These are phyloP conservation scores for Fusarium sp. DNA, from an alignment of 2,329 filamentous ascomycete genomes.

Conservation along the genomic window DNA sequence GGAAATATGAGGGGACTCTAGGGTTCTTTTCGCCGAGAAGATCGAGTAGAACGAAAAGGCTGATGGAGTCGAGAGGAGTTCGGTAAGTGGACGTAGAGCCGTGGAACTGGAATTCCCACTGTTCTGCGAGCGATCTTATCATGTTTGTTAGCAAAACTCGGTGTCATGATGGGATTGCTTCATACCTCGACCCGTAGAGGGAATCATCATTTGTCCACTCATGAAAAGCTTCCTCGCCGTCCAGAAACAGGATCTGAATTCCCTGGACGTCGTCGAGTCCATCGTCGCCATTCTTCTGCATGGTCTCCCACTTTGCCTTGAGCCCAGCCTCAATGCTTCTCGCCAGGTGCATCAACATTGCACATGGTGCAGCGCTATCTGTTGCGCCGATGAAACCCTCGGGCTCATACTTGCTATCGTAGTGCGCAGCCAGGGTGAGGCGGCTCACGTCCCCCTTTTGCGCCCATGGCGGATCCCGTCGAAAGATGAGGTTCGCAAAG, in stretches of 20 bases:
- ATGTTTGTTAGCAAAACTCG: constrained; percentile 5
- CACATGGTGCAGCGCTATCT: constrained; percentile 93
- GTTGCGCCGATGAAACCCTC: constrained; percentile 91
- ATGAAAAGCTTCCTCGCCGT: constrained; percentile 92
- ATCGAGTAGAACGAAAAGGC: constrained; percentile 90
- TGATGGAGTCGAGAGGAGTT: constrained; percentile 78
- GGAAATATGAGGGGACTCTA: constrained; percentile 82
- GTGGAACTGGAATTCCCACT: constrained; percentile 77
- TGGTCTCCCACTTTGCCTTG: constrained; percentile 80
- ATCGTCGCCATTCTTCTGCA: constrained; percentile 65
- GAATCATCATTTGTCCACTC: constrained; percentile 83
- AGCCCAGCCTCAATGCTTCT: constrained; percentile 80
- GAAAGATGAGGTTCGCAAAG: constrained; percentile 86
- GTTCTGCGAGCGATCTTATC: constrained; percentile 72
- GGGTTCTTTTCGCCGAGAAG: constrained; percentile 77
- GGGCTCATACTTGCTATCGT: constrained; percentile 83
- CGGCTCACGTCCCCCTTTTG: constrained; percentile 76
- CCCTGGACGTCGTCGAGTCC: constrained; percentile 78
- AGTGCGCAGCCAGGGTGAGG: constrained; percentile 90
- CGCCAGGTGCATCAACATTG: constrained; percentile 88
- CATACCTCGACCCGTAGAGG: constrained; percentile 82
- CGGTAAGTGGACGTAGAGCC: constrained; percentile 76
- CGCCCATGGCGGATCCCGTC: constrained; percentile 86
- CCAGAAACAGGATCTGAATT: constrained; percentile 86
- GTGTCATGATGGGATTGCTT: background rate